These are phyloP conservation scores for Leccinum barrowsii DNA, from an alignment of 768 basidiomycete genomes.

Conservation along the genomic window DNA sequence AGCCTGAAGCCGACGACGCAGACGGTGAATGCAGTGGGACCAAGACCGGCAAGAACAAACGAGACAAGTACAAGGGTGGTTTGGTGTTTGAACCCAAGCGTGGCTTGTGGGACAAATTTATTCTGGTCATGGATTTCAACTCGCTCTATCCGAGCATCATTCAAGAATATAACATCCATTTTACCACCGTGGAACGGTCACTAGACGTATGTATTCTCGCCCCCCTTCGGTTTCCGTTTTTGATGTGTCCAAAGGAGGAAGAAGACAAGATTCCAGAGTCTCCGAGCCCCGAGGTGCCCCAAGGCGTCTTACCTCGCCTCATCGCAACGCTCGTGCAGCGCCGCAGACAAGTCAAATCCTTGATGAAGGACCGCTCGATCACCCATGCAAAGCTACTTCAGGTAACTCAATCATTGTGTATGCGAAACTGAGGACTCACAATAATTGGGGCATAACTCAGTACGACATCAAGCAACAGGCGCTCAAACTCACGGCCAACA, in stretches of 20 bases:
- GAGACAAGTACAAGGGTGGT: conserved; percentile 98
- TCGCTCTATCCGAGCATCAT: conserved; percentile 99
- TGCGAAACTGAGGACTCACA: background rate
- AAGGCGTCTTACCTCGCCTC: conserved; percentile 93
- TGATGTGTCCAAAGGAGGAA: conserved; percentile 37
- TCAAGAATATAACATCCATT: conserved; percentile 99
- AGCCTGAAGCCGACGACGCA: conserved; percentile 52
- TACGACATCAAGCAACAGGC: conserved; percentile 98
- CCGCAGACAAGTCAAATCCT: conserved; percentile 82
- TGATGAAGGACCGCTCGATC: conserved; percentile 87
- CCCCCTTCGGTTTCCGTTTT: background rate
- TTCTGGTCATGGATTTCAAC: conserved; percentile 99
- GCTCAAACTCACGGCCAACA: conserved; percentile 96
- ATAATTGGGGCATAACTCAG: conserved; percentile 35
- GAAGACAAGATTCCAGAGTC: conserved; percentile 91
- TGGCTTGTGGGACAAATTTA: conserved; percentile 93
- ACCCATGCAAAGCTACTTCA: conserved; percentile 77
- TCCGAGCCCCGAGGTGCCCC: conserved; percentile 62
- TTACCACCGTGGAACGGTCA: conserved; percentile 86
- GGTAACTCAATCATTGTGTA: conserved; percentile 40
- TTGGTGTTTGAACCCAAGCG: conserved; percentile 95
- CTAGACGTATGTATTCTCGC: conserved; percentile 42
- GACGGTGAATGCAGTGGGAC: conserved; percentile 41
- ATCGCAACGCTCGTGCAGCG: conserved; percentile 95
- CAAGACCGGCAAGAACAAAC: conserved; percentile 62